Percentiles rank a stretch among this genome's conserved stretches.
These are phyloP conservation scores for Phytophthora lateralis DNA, from an alignment of 352 stramenopile species.

Conservation along the genomic window DNA sequence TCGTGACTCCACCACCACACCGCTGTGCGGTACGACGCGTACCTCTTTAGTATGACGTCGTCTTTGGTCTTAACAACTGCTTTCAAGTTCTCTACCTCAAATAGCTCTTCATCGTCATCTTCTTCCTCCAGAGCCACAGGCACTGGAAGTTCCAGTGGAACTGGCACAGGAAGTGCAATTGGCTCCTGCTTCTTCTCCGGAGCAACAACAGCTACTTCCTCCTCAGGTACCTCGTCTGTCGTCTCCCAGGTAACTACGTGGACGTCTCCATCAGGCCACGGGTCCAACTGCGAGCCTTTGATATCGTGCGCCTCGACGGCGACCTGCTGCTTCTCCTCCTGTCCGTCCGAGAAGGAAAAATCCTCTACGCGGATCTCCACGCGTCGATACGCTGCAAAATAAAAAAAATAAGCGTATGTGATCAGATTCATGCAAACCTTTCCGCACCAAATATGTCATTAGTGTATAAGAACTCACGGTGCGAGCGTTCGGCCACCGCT, in stretches of 20 bases:
- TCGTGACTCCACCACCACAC: slow-evolving; percentile 53
- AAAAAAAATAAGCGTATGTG: slow-evolving; percentile 2
- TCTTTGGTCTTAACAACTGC: slow-evolving; percentile 11
- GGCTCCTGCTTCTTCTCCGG: slow-evolving; percentile 1
- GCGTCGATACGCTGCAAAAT: slow-evolving; percentile 29
- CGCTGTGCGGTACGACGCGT: slow-evolving; percentile 34
- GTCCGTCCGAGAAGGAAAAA: slow-evolving; percentile 68
- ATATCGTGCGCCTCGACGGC: slow-evolving; percentile 66
- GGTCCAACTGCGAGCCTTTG: slow-evolving; percentile 51
- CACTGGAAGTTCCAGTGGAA: neutral
- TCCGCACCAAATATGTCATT: too few relatives aligned
- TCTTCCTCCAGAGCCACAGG: slow-evolving; percentile 7
- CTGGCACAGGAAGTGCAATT: slow-evolving; percentile 2
- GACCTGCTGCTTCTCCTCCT: slow-evolving; percentile 43
- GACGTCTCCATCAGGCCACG: slow-evolving; percentile 32
- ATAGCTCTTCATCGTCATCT: slow-evolving; percentile 5
- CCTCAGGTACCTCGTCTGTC: slow-evolving; percentile 19
- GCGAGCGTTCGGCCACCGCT: slow-evolving; percentile 37
- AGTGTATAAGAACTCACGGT: slow-evolving; percentile 28
- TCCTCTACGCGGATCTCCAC: slow-evolving; percentile 73
- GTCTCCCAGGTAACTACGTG: slow-evolving; percentile 39
- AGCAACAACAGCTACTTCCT: slow-evolving; percentile 2
- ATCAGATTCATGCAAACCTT: neutral
- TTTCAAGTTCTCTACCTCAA: slow-evolving; percentile 11
- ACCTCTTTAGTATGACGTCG: slow-evolving; percentile 20